Percentiles rank a stretch among this genome's conserved stretches.
phyloP scores from a whole-genome alignment of 2,329 filamentous ascomycete species.

The Salinomyces thailandicus region DNA sequence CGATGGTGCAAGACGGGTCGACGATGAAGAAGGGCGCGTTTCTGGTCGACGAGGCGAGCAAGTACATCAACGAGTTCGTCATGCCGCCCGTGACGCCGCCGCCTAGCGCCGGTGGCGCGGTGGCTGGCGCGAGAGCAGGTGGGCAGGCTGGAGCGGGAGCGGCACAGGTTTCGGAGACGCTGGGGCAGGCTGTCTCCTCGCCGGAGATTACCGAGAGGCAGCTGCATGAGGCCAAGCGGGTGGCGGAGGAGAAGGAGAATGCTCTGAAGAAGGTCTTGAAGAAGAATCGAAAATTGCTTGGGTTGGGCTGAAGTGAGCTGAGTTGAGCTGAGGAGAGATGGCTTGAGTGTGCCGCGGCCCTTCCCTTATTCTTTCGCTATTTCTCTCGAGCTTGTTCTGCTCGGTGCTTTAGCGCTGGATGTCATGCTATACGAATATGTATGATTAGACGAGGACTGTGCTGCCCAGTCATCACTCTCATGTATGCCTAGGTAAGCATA shows the following conservation, averaged over 20 bases:
- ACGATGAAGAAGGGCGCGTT: slow-evolving; percentile 28
- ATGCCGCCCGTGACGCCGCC: slow-evolving; percentile 27
- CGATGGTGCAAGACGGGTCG: slow-evolving; percentile 28
- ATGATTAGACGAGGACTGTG: too few species aligned
- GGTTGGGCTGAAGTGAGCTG: slow-evolving; percentile 15
- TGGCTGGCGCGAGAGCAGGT: slow-evolving; percentile 2
- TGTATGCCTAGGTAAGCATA: too few species aligned
- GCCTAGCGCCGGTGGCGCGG: slow-evolving; percentile 10
- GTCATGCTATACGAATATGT: too few species aligned
- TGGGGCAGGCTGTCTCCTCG: slow-evolving; percentile 4
- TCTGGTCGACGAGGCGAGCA: slow-evolving; percentile 27
- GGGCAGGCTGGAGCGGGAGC: neutral
- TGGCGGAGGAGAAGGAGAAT: slow-evolving; percentile 26
- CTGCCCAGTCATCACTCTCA: too few species aligned
- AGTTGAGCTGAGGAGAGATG: slow-evolving; percentile 3
- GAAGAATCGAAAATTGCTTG: slow-evolving; percentile 26
- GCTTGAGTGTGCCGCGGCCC: too few species aligned
- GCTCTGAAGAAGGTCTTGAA: slow-evolving; percentile 25
- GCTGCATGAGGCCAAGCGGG: slow-evolving; percentile 21
- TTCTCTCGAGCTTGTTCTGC: too few species aligned
- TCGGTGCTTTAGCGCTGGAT: too few species aligned
- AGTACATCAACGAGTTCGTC: slow-evolving; percentile 30
- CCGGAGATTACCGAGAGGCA: slow-evolving; percentile 23
- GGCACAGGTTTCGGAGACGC: too few species aligned
- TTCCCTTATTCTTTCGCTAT: too few species aligned